Conservation (phyloP, 768 basidiomycete genomes). For the Lactarius hatsudake region DNA sequence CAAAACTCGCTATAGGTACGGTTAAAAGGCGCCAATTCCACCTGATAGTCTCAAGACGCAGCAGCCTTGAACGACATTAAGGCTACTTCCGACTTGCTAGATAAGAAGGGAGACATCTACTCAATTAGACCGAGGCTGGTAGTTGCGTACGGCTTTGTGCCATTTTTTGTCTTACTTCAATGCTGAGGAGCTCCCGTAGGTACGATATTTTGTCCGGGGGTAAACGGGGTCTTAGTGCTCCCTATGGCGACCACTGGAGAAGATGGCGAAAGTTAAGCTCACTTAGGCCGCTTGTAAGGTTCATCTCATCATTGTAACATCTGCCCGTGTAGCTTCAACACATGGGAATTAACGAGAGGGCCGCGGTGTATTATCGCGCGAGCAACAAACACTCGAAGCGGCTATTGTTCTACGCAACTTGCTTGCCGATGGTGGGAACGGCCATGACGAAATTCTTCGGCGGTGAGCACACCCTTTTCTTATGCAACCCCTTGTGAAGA, state of each 20-base stretch:
- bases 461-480: slow-evolving; percentile 6
- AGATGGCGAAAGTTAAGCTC: slow-evolving; percentile 22
- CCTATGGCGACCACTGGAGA: slow-evolving; percentile 11
- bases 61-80: slow-evolving; percentile 17
- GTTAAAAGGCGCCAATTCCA: no score
- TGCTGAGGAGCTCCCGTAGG: neutral
- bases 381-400: slow-evolving; percentile 21
- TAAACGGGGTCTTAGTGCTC: slow-evolving; percentile 15
- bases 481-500: no score
- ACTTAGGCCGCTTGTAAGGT: neutral
- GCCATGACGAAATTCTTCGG: slow-evolving; percentile 3
- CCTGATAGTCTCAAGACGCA: neutral
- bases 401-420: slow-evolving; percentile 18
- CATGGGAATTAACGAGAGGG: slow-evolving; percentile 18
- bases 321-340: slow-evolving; percentile 10
- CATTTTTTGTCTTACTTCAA: neutral
- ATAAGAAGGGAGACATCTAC: slow-evolving; percentile 25
- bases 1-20: slow-evolving; percentile 14
- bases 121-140: slow-evolving; percentile 24
- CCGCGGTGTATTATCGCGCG: slow-evolving; percentile 10
- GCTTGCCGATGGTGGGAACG: neutral
- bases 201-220: slow-evolving; percentile 23
- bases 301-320: neutral
- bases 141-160: slow-evolving; percentile 9
- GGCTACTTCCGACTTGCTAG: slow-evolving; percentile 15